These are phyloP conservation scores for Rhodotorula sphaerocarpa DNA, from an alignment of 768 basidiomycete species.

Conservation along the genomic window DNA sequence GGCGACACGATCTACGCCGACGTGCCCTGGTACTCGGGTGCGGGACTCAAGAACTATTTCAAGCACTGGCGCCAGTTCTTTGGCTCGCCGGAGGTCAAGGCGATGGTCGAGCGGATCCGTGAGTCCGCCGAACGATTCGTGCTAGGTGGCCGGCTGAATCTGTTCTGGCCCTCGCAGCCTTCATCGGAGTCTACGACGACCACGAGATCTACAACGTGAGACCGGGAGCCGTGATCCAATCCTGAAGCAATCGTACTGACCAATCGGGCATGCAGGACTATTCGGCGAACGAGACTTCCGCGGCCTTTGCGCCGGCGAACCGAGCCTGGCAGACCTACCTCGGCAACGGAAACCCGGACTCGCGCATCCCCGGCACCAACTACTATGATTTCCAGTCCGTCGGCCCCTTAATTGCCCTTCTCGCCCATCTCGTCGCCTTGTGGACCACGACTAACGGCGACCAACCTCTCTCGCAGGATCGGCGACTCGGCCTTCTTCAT, in stretches of 20 bases:
- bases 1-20: conserved; percentile 70
- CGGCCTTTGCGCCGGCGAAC: conserved; percentile 56
- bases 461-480: conserved; percentile 41
- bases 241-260: too few species aligned
- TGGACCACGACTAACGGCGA: neutral
- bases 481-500: conserved; percentile 69
- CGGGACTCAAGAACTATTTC: conserved; percentile 52
- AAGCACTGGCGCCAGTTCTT: conserved; percentile 63
- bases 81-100: conserved; percentile 57
- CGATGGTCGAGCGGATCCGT: conserved; percentile 64
- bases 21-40: conserved; percentile 57
- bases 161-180: neutral
- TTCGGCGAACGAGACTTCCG: conserved; percentile 49
- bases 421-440: neutral
- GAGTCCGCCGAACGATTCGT: neutral
- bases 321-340: conserved; percentile 59
- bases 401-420: neutral
- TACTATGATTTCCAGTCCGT: conserved; percentile 50
- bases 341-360: conserved; percentile 47
- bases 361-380: conserved; percentile 44
- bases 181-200: conserved; percentile 56
- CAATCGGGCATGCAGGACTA: conserved; percentile 8
- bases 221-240: neutral
- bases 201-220: conserved; percentile 30
- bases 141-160: neutral